Percentiles rank a stretch among this genome's conserved stretches.
phyloP scores from a whole-genome alignment of 2,329 filamentous ascomycete species.

The Cladosporium sp. region DNA sequence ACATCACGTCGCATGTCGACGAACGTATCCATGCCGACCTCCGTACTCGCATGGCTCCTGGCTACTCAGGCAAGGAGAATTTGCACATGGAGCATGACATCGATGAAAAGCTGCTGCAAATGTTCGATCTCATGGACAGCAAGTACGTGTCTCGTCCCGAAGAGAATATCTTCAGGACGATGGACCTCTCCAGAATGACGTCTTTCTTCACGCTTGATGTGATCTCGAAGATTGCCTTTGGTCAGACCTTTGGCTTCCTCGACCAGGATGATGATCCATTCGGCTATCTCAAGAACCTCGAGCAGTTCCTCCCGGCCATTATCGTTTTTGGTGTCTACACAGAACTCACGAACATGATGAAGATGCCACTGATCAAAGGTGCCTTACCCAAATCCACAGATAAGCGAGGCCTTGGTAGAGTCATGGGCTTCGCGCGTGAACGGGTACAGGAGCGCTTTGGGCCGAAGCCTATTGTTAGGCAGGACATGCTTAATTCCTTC shows the following conservation, averaged over 20 bases:
- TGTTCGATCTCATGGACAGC: slow-evolving; percentile 36
- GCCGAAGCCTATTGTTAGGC: slow-evolving; percentile 43
- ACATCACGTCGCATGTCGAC: slow-evolving; percentile 42
- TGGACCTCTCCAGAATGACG: slow-evolving; percentile 40
- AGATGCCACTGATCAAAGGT: slow-evolving; percentile 43
- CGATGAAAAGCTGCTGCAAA: slow-evolving; percentile 37
- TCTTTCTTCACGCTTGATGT: slow-evolving; percentile 46
- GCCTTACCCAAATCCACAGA: slow-evolving; percentile 50
- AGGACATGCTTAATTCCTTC: slow-evolving; percentile 58
- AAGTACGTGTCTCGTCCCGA: slow-evolving; percentile 39
- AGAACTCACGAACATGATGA: slow-evolving; percentile 44
- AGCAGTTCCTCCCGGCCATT: slow-evolving; percentile 46
- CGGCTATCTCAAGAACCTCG: slow-evolving; percentile 49
- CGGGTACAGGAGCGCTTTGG: slow-evolving; percentile 50
- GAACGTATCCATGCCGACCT: slow-evolving; percentile 41
- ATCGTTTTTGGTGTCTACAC: slow-evolving; percentile 48
- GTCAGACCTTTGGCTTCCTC: slow-evolving; percentile 51
- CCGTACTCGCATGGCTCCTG: slow-evolving; percentile 39
- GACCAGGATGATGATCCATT: slow-evolving; percentile 51
- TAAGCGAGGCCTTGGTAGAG: slow-evolving; percentile 41
- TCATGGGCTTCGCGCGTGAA: slow-evolving; percentile 48
- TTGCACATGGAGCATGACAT: slow-evolving; percentile 39
- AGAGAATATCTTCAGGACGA: slow-evolving; percentile 32
- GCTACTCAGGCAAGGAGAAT: slow-evolving; percentile 45
- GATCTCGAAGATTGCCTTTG: slow-evolving; percentile 44